phyloP scores from a whole-genome alignment of 805 yeast genomes.

The Clavispora asparagi region DNA sequence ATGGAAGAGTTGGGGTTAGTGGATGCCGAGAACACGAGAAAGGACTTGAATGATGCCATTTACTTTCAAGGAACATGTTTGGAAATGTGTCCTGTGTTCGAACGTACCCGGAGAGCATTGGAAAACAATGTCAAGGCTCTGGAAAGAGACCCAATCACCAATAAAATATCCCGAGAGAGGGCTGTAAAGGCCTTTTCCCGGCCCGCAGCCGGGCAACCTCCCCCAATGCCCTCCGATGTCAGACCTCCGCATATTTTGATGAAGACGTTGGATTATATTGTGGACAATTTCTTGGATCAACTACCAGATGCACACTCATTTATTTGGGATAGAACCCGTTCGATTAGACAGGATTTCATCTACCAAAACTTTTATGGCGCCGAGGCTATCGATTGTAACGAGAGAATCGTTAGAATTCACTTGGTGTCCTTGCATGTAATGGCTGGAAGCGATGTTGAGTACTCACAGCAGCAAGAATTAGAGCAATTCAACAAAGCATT shows the following conservation, averaged over 20 bases:
- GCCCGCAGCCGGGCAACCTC: conserved; percentile 98
- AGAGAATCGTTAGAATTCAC: conserved; percentile 85
- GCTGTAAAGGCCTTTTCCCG: conserved; percentile 93
- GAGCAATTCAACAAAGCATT: conserved; percentile 91
- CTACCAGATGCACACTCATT: conserved; percentile 86
- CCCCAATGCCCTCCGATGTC: conserved; percentile 95
- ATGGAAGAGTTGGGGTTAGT: conserved; percentile 83
- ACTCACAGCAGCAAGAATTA: conserved; percentile 89
- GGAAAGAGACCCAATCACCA: conserved; percentile 58
- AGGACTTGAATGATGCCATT: conserved; percentile 84
- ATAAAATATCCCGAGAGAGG: conserved; percentile 48
- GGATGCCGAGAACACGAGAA: conserved; percentile 78
- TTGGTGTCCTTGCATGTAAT: conserved; percentile 75
- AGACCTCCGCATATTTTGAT: conserved; percentile 80
- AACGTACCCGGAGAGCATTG: conserved; percentile 78
- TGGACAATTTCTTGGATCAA: conserved; percentile 54
- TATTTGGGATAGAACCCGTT: conserved; percentile 95
- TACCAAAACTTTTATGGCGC: conserved; percentile 91
- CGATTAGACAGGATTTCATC: conserved; percentile 94
- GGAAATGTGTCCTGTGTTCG: conserved; percentile 95
- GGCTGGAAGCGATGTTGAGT: conserved; percentile 68
- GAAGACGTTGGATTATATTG: conserved; percentile 64
- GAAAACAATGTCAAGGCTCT: conserved; percentile 80
- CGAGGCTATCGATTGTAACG: conserved; percentile 91
- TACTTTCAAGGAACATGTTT: conserved; percentile 80